phyloP scores from a whole-genome alignment of 768 basidiomycete species.

The Leccinum fibrillosum region DNA sequence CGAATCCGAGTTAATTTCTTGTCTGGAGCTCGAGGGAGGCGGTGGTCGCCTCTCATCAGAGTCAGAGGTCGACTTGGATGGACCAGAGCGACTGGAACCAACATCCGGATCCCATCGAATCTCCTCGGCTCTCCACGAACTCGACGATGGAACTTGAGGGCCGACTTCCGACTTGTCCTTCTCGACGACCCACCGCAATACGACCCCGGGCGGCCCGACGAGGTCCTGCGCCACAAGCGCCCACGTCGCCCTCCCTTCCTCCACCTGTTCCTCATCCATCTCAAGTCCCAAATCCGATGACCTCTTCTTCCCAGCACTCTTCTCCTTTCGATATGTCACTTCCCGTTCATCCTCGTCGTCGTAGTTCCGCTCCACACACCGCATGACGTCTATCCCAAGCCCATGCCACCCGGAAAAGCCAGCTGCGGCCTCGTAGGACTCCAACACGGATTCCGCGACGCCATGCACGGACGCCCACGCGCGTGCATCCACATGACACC shows the following conservation, averaged over 20 bases:
- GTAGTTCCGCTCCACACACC: neutral
- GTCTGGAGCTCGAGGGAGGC: slow-evolving; percentile 1
- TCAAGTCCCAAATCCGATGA: slow-evolving; percentile 4
- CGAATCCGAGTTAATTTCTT: slow-evolving; percentile 10
- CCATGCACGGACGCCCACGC: slow-evolving; percentile 3
- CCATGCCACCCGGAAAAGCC: slow-evolving; percentile 31
- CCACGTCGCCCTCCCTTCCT: slow-evolving; percentile 23
- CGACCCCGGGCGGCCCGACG: slow-evolving; percentile 20
- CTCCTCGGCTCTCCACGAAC: neutral
- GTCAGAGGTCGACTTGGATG: neutral
- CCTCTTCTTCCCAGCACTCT: neutral
- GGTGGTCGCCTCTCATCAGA: slow-evolving; percentile 1
- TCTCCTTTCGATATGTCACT: neutral
- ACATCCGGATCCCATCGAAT: slow-evolving; percentile 18
- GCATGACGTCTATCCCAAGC: slow-evolving; percentile 14
- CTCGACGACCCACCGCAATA: slow-evolving; percentile 4
- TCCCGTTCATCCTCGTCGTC: neutral
- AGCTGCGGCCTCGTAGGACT: slow-evolving; percentile 25
- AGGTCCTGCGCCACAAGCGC: slow-evolving; percentile 16
- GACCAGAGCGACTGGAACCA: neutral
- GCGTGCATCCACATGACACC: neutral
- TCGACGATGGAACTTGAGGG: neutral
- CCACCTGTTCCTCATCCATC: slow-evolving; percentile 23
- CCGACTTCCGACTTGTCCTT: neutral
- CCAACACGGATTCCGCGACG: slow-evolving; percentile 15